These are phyloP conservation scores for Leishmania gerbilli DNA, from an alignment of 208 protist genomes.

Conservation along the genomic window DNA sequence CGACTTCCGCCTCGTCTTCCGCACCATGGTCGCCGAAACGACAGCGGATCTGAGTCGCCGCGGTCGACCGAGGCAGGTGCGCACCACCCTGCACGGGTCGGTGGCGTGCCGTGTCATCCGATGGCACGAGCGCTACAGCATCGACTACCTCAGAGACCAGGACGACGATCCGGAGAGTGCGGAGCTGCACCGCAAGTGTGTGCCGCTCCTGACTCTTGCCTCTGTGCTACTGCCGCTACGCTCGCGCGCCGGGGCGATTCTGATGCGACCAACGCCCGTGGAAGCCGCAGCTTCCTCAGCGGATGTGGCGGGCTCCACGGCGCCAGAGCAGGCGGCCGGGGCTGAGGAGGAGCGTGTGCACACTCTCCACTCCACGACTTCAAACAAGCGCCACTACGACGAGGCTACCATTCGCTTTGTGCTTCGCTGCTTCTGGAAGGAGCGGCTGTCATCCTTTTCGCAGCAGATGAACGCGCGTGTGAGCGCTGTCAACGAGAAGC, in stretches of 20 bases:
- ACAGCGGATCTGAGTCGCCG: constrained; percentile 27
- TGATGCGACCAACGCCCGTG: background rate
- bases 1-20: constrained; percentile 41
- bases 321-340: background rate
- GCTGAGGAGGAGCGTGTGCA: background rate
- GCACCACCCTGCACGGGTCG: constrained; percentile 56
- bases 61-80: constrained; percentile 29
- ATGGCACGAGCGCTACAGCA: constrained; percentile 48
- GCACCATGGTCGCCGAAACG: constrained; percentile 36
- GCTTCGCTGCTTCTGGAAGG: constrained; percentile 76
- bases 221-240: constrained; percentile 66
- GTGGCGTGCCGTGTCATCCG: constrained; percentile 57
- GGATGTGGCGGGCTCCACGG: constrained; percentile 1
- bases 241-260: constrained; percentile 11
- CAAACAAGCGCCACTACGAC: constrained; percentile 59
- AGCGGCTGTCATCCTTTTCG: constrained; percentile 59
- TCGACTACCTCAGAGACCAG: constrained; percentile 68
- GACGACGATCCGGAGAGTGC: constrained; percentile 42
- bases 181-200: constrained; percentile 38
- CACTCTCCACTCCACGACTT: constrained; percentile 18
- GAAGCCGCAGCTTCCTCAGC: background rate
- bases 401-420: constrained; percentile 68
- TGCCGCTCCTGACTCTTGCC: constrained; percentile 76
- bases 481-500: background rate
- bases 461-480: constrained; percentile 40